These are phyloP conservation scores for Rhipidocladum racemiflorum DNA, from an alignment of 176 grass and related monocot genomes.

Conservation along the genomic window DNA sequence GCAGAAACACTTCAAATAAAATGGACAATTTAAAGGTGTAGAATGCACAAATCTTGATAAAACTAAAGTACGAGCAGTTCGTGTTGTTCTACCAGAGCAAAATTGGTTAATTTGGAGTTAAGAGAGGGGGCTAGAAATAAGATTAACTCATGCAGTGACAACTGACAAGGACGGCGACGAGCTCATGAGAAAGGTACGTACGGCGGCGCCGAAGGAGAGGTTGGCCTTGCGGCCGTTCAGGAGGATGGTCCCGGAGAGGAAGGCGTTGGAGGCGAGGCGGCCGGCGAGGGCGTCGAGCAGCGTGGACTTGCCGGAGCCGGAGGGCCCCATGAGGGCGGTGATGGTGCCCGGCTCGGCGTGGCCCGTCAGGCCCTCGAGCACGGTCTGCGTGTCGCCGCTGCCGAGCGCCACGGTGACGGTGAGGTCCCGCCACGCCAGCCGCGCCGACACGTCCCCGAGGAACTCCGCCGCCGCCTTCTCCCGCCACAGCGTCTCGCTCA, in stretches of 20 bases:
- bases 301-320: constrained; percentile 95
- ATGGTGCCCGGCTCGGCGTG: constrained; percentile 84
- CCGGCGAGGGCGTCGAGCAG: constrained; percentile 80
- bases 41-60: neutral
- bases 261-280: constrained; percentile 84
- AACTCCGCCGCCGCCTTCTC: constrained; percentile 50
- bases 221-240: constrained; percentile 93
- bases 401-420: constrained; percentile 71
- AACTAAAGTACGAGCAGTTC: neutral
- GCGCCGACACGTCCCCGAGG: constrained; percentile 79
- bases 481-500: constrained; percentile 96
- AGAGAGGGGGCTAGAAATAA: neutral
- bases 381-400: constrained; percentile 70
- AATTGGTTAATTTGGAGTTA: neutral
- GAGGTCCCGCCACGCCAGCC: constrained; percentile 91
- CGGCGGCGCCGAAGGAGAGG: constrained; percentile 90
- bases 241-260: constrained; percentile 69
- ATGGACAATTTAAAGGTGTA: neutral
- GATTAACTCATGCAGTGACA: neutral
- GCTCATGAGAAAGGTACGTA: neutral
- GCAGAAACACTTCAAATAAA: neutral
- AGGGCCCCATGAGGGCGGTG: constrained; percentile 93
- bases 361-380: constrained; percentile 75
- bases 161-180: neutral
- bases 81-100: neutral